These are phyloP conservation scores for Aspergillus hiratsukae DNA, from an alignment of 2,329 filamentous ascomycete genomes.

Conservation along the genomic window DNA sequence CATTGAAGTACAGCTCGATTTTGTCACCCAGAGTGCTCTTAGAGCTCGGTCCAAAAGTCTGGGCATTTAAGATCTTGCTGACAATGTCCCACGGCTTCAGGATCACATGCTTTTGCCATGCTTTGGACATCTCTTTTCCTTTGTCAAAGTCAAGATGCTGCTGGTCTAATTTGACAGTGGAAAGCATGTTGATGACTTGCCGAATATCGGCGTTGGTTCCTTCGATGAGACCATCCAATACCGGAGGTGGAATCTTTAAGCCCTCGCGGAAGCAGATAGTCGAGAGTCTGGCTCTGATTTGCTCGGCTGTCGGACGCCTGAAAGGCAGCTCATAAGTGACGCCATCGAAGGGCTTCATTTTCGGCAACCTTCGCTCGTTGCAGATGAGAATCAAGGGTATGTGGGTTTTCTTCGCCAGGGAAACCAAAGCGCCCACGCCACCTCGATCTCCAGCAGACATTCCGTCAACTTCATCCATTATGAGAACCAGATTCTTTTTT, in stretches of 20 bases:
- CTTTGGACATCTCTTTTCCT: conserved; percentile 90
- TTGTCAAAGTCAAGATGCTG: conserved; percentile 75
- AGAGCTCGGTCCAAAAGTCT: conserved; percentile 77
- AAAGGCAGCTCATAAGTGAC: conserved; percentile 83
- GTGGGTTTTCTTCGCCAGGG: conserved; percentile 91
- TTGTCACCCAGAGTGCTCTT: conserved; percentile 92
- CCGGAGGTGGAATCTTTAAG: conserved; percentile 74
- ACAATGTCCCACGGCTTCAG: conserved; percentile 98
- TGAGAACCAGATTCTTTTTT: conserved; percentile 91
- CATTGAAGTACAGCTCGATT: conserved; percentile 98
- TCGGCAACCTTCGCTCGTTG: conserved; percentile 86
- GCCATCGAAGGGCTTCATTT: conserved; percentile 97
- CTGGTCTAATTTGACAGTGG: conserved; percentile 85
- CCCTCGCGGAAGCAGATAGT: conserved; percentile 93
- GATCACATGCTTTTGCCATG: conserved; percentile 96
- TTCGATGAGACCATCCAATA: conserved; percentile 91
- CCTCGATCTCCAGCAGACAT: conserved; percentile 97
- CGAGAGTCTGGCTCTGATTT: conserved; percentile 86
- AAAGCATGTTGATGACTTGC: conserved; percentile 98
- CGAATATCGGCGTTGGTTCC: conserved; percentile 94
- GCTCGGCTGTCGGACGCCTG: conserved; percentile 81
- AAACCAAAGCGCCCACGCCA: conserved; percentile 88
- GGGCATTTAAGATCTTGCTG: conserved; percentile 81
- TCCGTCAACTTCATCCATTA: conserved; percentile 99
- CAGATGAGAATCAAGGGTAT: conserved; percentile 96